A percentile compares a stretch with the other conserved stretches of the same genome.
These are phyloP conservation scores for Dryas octopetala DNA, from an alignment of 306 rosid species.

Conservation along the genomic window DNA sequence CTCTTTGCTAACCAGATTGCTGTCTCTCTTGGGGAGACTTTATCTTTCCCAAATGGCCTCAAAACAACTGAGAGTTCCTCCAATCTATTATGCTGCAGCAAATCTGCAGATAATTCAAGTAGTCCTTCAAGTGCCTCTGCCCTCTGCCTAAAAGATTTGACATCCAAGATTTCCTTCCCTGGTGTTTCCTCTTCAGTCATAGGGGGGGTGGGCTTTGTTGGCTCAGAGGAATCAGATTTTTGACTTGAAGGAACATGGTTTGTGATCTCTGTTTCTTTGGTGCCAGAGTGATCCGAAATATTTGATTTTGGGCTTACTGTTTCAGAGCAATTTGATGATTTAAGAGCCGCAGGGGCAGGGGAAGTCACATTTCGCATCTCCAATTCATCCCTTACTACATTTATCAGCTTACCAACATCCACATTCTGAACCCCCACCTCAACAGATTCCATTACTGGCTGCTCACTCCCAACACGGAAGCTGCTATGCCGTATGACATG, in stretches of 20 bases:
- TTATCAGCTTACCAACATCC: conserved; percentile 76
- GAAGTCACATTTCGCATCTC: conserved; percentile 52
- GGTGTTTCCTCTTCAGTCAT: conserved; percentile 64
- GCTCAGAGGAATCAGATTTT: conserved; percentile 52
- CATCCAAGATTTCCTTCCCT: conserved; percentile 66
- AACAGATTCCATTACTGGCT: conserved; percentile 67
- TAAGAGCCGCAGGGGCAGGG: conserved; percentile 40
- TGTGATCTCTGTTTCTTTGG: conserved; percentile 49
- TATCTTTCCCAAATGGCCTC: conserved; percentile 93
- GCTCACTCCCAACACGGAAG: conserved; percentile 89
- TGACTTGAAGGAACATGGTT: conserved; percentile 36
- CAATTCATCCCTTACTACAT: conserved; percentile 69
- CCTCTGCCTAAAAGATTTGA: conserved; percentile 88
- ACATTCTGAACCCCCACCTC: conserved; percentile 91
- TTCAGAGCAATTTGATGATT: conserved; percentile 57
- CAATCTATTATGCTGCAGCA: conserved; percentile 76
- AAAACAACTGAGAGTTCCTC: conserved; percentile 92
- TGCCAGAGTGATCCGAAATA: conserved; percentile 41
- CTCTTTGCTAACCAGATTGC: conserved; percentile 98
- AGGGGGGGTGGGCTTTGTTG: conserved; percentile 37
- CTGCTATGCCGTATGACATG: conserved; percentile 97
- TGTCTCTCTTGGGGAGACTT: conserved; percentile 97
- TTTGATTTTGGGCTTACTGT: conserved; percentile 45
- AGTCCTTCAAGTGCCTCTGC: conserved; percentile 98
- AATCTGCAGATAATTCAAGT: conserved; percentile 89